Evolutionary conservation across 1,284 basidiomycete genomes (phyloP), one percentile per base, ranked within the genome.

Genomic region (Puccinia polysora): DNA sequence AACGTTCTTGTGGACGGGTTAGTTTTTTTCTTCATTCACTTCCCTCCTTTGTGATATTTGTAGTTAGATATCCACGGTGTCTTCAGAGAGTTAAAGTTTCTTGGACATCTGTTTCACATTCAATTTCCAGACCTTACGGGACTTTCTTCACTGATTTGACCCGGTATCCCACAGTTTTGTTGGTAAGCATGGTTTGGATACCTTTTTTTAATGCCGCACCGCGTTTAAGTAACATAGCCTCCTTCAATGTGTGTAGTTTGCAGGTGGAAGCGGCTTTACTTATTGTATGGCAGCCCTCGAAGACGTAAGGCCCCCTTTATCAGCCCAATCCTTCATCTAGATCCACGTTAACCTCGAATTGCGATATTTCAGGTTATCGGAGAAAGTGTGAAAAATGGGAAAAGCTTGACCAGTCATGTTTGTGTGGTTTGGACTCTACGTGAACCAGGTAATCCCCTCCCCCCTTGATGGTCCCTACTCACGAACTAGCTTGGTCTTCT

Each of bases 221-320:
- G 14, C 7, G n/a, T 23, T 45, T 10, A 12, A 65, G 38, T 14
- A 12, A 8, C 25, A 53, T n/a, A 10, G 50, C 25, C 25, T 10
- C 32, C 30, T 32, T 12, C 34, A 67, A 50, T 67, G 64, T n/a
- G n/a, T n/a, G n/a, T n/a, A n/a, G n/a, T n/a, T n/a, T 59, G 65
- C 65, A 32, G 65, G 65, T 5, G 65, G 65, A 69, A 69, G 65
- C 49, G 65, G 65, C n/a, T 69, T 69, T 45, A 58, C 65, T 23
- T 69, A 58, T 32, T 69, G 65, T n/a, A 69, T 69, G 65, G 65
- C 53, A 10, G 28, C 43, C 4, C 40, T 69, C 4, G 65, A 69
- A 69, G 55, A 69, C 25, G 65, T 69, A 43, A 58, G 65, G 12
- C 32, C n/a, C 36, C 32, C 23, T 28, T n/a, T n/a, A n/a, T n/a